phyloP scores from a whole-genome alignment of 2,329 filamentous ascomycete species.

The Penicillium sp. region DNA sequence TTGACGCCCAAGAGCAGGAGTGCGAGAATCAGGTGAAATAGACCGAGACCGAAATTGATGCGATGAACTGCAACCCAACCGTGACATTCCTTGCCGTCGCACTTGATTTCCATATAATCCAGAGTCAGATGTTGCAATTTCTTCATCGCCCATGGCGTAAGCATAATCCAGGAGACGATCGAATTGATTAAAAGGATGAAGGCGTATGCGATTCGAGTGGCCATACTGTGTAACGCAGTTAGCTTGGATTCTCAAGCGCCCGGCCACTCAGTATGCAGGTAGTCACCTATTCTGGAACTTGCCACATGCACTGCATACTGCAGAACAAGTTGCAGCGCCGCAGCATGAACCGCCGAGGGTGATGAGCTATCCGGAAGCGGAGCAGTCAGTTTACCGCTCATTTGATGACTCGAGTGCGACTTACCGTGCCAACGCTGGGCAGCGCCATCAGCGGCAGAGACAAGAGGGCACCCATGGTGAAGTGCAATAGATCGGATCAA shows the following conservation, averaged over 20 bases:
- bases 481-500: neutral
- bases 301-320: constrained; percentile 91
- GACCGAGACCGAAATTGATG: constrained; percentile 94
- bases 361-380: constrained; percentile 57
- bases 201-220: constrained; percentile 94
- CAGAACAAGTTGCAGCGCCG: constrained; percentile 93
- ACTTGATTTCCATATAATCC: constrained; percentile 95
- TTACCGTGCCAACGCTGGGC: constrained; percentile 81
- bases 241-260: constrained; percentile 17
- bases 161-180: constrained; percentile 97
- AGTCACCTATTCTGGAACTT: constrained; percentile 98
- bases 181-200: constrained; percentile 95
- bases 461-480: constrained; percentile 82
- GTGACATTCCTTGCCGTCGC: constrained; percentile 85
- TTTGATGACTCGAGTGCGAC: constrained; percentile 38
- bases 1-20: constrained; percentile 82
- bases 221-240: constrained; percentile 65
- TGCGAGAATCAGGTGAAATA: constrained; percentile 89
- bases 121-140: constrained; percentile 90
- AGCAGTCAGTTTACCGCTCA: constrained; percentile 21
- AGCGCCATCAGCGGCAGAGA: constrained; percentile 87
- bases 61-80: constrained; percentile 96
- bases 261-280: constrained; percentile 16
- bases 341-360: constrained; percentile 88
- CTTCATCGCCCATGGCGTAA: constrained; percentile 96